Evolutionary conservation across 2,329 filamentous ascomycete species (phyloP), one percentile per base, ranked within the genome.

Genomic region (Zymoseptoria pseudotritici): DNA sequence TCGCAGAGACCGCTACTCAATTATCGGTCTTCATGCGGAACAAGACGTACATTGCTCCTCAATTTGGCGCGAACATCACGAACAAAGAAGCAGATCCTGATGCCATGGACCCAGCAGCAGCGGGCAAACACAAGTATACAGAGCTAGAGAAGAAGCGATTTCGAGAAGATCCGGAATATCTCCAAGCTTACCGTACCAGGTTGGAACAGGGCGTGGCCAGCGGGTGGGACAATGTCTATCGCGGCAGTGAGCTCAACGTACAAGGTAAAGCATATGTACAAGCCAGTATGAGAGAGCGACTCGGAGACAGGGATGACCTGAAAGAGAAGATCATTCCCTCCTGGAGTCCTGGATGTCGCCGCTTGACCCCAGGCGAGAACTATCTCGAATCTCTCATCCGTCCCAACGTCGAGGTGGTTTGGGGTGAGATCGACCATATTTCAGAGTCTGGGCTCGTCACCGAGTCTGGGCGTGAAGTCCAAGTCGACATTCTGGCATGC

Each of bases 291-390:
- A 74, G 75, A 24, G 66, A 77, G 36, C 77, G 83, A 0, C 71
- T 87, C 0, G 72, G 71, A 0, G 77, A 79, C 54, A 82, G 84
- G 59, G 81, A 84, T 0, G 80, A 84, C 29, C 73, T 88, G 2
- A 71, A 82, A 0, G 75, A 83, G 1, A 75, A 78, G 21, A 76
- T 88, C 2, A 76, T 86, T 3, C 86, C 86, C 0, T 80, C 86
- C 61, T 89, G 86, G 68, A 82, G 84, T 0, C 84, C 85, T 0
- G 82, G 85, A 64, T 89, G 86, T 63, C 80, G 86, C 9, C 80
- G 86, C 1, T 74, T 87, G 0, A 89, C 86, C 0, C 75, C 76
- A 1, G 76, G 73, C 19, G 70, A 70, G 10, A 73, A 74, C 2
- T 78, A 75, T 56, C 66, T 78, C 3, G 71, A 77, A 60, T 68